Percentiles rank a stretch among this genome's conserved stretches.
phyloP scores from a whole-genome alignment of 1,284 basidiomycete genomes.

The Ustilago curta region DNA sequence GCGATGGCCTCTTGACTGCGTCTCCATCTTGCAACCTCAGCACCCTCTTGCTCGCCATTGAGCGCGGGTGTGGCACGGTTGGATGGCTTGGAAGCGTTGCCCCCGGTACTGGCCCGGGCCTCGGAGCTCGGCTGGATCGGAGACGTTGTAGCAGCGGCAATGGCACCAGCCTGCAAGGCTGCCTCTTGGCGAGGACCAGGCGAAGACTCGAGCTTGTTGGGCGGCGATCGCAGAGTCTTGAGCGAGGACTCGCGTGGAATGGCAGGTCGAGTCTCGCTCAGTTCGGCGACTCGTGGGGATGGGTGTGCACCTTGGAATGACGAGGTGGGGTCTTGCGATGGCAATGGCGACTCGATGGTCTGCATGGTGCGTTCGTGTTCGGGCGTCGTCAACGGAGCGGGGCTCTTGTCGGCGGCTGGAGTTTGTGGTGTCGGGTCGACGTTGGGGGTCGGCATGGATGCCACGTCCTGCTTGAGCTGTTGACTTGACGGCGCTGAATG shows the following conservation, averaged over 20 bases:
- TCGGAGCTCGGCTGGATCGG: slow-evolving; percentile 6
- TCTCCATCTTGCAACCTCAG: slow-evolving; percentile 22
- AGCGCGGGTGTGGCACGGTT: slow-evolving; percentile 10
- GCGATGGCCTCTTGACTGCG: slow-evolving; percentile 27
- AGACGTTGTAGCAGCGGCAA: slow-evolving; percentile 17
- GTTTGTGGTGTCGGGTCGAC: slow-evolving; percentile 12
- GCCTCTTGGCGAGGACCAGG: slow-evolving; percentile 37
- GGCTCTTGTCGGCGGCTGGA: slow-evolving; percentile 29
- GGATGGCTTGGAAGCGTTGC: not conserved
- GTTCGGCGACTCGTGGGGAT: not conserved
- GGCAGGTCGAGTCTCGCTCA: slow-evolving; percentile 8
- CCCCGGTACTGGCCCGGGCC: not conserved
- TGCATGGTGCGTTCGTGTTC: slow-evolving; percentile 17
- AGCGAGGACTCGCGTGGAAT: slow-evolving; percentile 39
- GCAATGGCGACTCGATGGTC: slow-evolving; percentile 5
- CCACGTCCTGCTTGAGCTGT: slow-evolving; percentile 2
- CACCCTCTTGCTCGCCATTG: slow-evolving; percentile 33
- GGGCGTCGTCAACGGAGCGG: slow-evolving; percentile 23
- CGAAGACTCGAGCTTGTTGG: slow-evolving; percentile 34
- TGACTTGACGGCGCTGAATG: not conserved
- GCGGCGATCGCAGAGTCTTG: slow-evolving; percentile 32
- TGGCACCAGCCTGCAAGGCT: slow-evolving; percentile 34
- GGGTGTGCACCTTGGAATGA: not conserved
- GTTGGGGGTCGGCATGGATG: not conserved
- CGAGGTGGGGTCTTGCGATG: slow-evolving; percentile 12